Conservation (phyloP, 306 rosid species). For the Fragaria iinumae region DNA sequence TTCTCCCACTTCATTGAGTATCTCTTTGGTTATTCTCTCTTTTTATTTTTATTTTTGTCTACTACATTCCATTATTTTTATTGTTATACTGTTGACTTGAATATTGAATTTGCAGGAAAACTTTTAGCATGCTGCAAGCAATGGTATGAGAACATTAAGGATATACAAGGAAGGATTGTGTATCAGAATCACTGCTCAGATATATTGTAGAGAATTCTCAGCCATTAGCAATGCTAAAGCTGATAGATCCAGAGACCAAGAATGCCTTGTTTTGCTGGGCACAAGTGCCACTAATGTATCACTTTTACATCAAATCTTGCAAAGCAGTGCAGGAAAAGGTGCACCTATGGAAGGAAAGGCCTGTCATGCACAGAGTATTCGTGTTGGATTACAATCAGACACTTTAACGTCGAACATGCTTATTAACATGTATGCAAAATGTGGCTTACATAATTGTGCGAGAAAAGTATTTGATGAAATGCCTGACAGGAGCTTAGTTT, state of each 20-base stretch:
- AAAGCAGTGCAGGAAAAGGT: slow-evolving; percentile 51
- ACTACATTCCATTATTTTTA: neutral
- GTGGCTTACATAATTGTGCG: slow-evolving; percentile 49
- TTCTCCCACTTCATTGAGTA: neutral
- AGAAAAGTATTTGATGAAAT: slow-evolving; percentile 57
- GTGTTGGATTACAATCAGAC: slow-evolving; percentile 49
- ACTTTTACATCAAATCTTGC: slow-evolving; percentile 51
- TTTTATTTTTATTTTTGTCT: neutral
- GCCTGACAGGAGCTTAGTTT: slow-evolving; percentile 68
- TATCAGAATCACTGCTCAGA: slow-evolving; percentile 13
- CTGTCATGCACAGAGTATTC: slow-evolving; percentile 62
- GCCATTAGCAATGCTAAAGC: slow-evolving; percentile 29
- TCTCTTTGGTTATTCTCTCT: neutral
- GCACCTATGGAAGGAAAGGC: slow-evolving; percentile 50
- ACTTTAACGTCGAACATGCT: slow-evolving; percentile 66
- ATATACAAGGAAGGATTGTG: slow-evolving; percentile 23
- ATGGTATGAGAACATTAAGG: slow-evolving; percentile 39
- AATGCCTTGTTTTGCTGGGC: slow-evolving; percentile 26
- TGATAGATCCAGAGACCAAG: slow-evolving; percentile 17
- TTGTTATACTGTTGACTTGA: neutral
- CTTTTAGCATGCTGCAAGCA: slow-evolving; percentile 14
- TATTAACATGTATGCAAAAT: slow-evolving; percentile 72
- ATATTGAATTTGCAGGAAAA: neutral
- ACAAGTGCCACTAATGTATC: slow-evolving; percentile 28
- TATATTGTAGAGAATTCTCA: slow-evolving; percentile 34